These are phyloP conservation scores for Ceratocystis huliohia DNA, from an alignment of 2,329 filamentous ascomycete genomes.

Conservation along the genomic window DNA sequence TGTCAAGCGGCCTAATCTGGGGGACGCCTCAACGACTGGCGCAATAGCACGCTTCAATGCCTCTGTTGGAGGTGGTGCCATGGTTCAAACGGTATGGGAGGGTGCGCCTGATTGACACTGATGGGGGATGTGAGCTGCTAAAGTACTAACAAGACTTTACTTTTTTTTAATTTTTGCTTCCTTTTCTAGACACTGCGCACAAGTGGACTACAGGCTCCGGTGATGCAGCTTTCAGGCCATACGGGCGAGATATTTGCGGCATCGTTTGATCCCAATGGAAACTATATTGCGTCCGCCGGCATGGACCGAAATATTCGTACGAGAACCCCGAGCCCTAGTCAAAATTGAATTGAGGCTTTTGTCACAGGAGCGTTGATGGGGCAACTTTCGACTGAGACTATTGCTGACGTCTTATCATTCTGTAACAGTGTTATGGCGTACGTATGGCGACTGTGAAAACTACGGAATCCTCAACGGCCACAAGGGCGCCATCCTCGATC, in stretches of 20 bases:
- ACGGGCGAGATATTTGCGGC: conserved; percentile 82
- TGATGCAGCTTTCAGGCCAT: conserved; percentile 82
- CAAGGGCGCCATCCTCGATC: conserved; percentile 77
- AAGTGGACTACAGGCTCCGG: conserved; percentile 72
- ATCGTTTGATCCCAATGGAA: conserved; percentile 78
- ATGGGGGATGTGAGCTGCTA: not conserved
- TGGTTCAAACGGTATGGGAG: conserved; percentile 39
- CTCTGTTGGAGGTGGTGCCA: conserved; percentile 32
- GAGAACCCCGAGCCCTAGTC: conserved; percentile 26
- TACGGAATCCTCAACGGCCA: conserved; percentile 82
- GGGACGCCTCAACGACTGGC: conserved; percentile 33
- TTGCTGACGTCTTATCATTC: not conserved
- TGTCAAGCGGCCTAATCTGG: conserved; percentile 75
- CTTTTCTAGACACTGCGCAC: conserved; percentile 56
- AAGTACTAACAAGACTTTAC: conserved; percentile 15
- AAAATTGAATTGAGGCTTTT: not conserved
- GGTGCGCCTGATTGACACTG: not conserved
- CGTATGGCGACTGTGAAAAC: conserved; percentile 86
- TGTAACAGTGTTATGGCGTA: conserved; percentile 72
- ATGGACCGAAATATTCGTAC: conserved; percentile 86
- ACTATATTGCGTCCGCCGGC: conserved; percentile 81
- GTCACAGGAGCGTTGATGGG: not conserved
- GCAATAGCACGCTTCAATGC: conserved; percentile 41
- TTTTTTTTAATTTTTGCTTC: not conserved
- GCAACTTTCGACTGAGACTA: not conserved